Conservation (phyloP, 2,329 filamentous ascomycete genomes). For the Leptodontidium sp. region DNA sequence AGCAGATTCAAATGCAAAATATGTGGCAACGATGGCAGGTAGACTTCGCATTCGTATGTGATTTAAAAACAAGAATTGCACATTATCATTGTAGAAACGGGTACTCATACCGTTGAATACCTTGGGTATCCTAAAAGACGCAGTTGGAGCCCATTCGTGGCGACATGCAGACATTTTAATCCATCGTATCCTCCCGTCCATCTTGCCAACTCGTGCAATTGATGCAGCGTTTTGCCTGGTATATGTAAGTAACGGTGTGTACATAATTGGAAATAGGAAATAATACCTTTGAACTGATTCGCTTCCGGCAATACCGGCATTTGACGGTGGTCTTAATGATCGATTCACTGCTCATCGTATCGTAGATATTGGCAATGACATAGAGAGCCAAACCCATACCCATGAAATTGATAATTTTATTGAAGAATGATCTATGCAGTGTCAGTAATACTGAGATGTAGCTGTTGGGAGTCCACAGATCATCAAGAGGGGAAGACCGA, state of each 20-base stretch:
- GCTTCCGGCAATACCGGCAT: constrained; percentile 72
- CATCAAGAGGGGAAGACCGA: constrained; percentile 47
- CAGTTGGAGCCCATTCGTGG: not conserved
- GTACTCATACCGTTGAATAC: not conserved
- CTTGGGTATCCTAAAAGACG: not conserved
- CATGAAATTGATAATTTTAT: constrained; percentile 70
- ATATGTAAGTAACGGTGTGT: constrained; percentile 9
- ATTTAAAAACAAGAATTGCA: not conserved
- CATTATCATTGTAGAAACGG: not conserved
- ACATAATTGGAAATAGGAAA: not conserved
- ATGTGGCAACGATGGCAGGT: not conserved
- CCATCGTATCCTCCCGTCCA: constrained; percentile 44
- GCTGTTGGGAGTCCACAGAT: not conserved
- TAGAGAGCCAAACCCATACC: constrained; percentile 73
- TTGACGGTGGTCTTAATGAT: constrained; percentile 76
- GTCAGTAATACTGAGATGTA: not conserved
- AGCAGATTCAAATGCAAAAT: too few species aligned
- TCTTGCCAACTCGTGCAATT: constrained; percentile 67
- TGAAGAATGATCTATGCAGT: constrained; percentile 62
- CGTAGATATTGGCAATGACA: constrained; percentile 68
- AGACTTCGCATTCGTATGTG: not conserved
- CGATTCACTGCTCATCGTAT: constrained; percentile 64
- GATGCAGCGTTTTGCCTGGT: constrained; percentile 57
- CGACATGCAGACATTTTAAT: not conserved
- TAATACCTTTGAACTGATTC: constrained; percentile 67